Base-by-base conservation (phyloP, 352 stramenopile genomes). In the Phytophthora vignae region DNA sequence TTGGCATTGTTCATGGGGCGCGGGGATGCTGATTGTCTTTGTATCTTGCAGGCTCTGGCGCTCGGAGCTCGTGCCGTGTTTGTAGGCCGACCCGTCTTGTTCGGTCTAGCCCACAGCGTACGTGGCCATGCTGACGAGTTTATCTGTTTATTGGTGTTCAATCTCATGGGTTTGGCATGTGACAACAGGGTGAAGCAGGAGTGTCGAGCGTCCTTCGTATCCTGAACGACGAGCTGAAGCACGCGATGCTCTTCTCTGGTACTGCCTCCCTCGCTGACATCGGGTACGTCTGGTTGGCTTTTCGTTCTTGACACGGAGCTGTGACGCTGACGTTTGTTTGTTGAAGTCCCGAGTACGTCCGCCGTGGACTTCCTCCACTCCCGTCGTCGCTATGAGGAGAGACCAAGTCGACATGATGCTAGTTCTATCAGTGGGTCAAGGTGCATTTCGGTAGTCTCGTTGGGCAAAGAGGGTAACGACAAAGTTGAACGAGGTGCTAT, bases 61-160 rank as follows among this genome's bases (percentile, higher is more conserved):
- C 79, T 98, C 38, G 95, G 95, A 42, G 97, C 97, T 25, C 94
- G 91, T 52, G 96, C 95, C 0, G 96, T 99, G 15, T 96, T 98
- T 40, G 74, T 99, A 49, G 97, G 96, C 3, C 97, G 96, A 25
- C 97, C 97, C 4, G 79, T 99, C 19, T 95, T 99, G 49, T 99
- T 98, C 77, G 90, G 93, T 3, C 83, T 99, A 57, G 83, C 93
- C 6, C 85, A 97, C 60, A 98, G 90, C 57, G 97, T 93, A 85
- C 27, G 46, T 55, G 14, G 4, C 48, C 58, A 52, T 31, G 5
- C 12, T 12, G n/a, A 29, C 42, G 19, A 15, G 22, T 36, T 11
- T 6, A 1, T 25, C 17, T 52, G 15, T 49, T n/a, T n/a, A 19
- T 22, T 25, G 29, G n/a, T 55, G 27, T 15, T 12, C 63, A 31